Evolutionary conservation across 2,329 filamentous ascomycete species (phyloP).

Genomic region (Neurospora sp.): DNA sequence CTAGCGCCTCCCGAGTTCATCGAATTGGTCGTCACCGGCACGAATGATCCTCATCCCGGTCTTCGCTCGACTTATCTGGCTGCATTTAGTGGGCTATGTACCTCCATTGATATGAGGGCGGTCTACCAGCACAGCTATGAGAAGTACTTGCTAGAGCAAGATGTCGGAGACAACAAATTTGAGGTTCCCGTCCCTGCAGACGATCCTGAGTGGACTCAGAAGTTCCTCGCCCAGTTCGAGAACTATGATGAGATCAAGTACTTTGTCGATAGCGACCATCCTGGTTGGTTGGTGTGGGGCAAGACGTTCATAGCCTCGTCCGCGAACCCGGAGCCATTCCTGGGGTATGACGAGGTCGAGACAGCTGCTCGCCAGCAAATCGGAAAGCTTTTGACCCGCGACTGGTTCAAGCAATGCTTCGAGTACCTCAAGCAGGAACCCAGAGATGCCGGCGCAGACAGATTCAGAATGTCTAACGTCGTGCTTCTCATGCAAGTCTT

Average conservation of each 20-base stretch:
- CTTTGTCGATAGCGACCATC: constrained; percentile 84
- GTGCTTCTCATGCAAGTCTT: constrained; percentile 85
- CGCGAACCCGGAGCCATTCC: constrained; percentile 58
- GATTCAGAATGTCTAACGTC: constrained; percentile 82
- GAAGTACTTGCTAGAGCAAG: constrained; percentile 75
- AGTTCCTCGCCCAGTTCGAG: constrained; percentile 70
- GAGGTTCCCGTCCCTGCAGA: constrained; percentile 63
- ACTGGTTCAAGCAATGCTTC: constrained; percentile 85
- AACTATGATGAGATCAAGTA: constrained; percentile 66
- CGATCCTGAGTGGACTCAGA: constrained; percentile 67
- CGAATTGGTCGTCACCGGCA: constrained; percentile 69
- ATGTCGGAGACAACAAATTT: constrained; percentile 68
- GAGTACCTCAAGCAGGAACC: constrained; percentile 95
- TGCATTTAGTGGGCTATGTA: constrained; percentile 67
- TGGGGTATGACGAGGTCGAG: constrained; percentile 72
- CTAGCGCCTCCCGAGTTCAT: constrained; percentile 76
- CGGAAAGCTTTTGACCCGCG: constrained; percentile 65
- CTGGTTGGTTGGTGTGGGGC: constrained; percentile 94
- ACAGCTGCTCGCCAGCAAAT: constrained; percentile 65
- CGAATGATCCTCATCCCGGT: constrained; percentile 84
- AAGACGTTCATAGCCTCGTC: constrained; percentile 75
- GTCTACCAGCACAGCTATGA: constrained; percentile 79
- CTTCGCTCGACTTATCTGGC: constrained; percentile 73
- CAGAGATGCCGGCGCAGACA: constrained; percentile 67
- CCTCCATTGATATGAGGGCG: constrained; percentile 78